phyloP scores from a whole-genome alignment of 352 stramenopile genomes.

The Elongisporangium prolatum region DNA sequence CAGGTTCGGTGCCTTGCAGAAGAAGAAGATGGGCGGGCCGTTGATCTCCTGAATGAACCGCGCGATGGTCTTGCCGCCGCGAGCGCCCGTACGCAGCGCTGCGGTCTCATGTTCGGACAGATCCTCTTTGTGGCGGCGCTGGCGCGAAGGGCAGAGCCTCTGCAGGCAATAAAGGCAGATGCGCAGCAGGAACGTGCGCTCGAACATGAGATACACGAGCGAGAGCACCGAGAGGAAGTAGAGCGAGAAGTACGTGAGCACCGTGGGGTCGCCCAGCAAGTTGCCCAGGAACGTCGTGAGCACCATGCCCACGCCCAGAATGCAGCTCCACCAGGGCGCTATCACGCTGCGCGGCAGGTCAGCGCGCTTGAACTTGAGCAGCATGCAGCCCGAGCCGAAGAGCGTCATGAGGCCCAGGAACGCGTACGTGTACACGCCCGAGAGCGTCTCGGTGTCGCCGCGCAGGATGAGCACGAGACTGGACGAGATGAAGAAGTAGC shows the following conservation, averaged over 20 bases:
- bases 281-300: slow-evolving; percentile 83
- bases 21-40: slow-evolving; percentile 92
- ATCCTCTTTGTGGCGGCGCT: neutral
- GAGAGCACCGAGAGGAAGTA: slow-evolving; percentile 82
- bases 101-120: slow-evolving; percentile 24
- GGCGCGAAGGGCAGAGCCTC: slow-evolving; percentile 66
- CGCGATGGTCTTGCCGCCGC: slow-evolving; percentile 82
- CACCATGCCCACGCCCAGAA: slow-evolving; percentile 80
- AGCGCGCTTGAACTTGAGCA: slow-evolving; percentile 94
- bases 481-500: slow-evolving; percentile 86
- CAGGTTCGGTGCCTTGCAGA: slow-evolving; percentile 90
- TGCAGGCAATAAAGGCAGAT: slow-evolving; percentile 79
- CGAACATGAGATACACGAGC: slow-evolving; percentile 87
- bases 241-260: slow-evolving; percentile 87
- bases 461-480: slow-evolving; percentile 89
- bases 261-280: slow-evolving; percentile 77
- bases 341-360: slow-evolving; percentile 84
- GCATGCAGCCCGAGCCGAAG: slow-evolving; percentile 91
- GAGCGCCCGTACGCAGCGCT: slow-evolving; percentile 64
- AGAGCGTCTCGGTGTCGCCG: slow-evolving; percentile 89
- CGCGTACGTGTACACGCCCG: slow-evolving; percentile 94
- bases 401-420: slow-evolving; percentile 94
- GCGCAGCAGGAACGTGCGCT: slow-evolving; percentile 83
- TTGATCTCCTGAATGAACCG: slow-evolving; percentile 83
- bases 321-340: slow-evolving; percentile 85